phyloP scores from a whole-genome alignment of 495 filamentous ascomycete genomes.

The Clavariopsis aquatica region DNA sequence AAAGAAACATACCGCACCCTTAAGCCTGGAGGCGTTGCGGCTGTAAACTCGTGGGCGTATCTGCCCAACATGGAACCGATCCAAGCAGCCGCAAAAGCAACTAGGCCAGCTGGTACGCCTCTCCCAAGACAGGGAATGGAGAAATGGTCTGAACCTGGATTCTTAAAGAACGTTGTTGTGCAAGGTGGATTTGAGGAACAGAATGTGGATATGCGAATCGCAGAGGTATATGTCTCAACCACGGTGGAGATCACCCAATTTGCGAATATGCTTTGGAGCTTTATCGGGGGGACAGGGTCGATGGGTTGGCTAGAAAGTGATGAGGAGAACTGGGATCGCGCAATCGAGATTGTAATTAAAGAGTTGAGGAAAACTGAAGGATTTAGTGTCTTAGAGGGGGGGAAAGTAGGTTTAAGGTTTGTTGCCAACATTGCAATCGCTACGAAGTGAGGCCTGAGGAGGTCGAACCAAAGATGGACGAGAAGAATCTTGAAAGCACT shows the following conservation, averaged over 20 bases:
- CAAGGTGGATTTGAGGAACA: slow-evolving; percentile 20
- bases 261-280: slow-evolving; percentile 25
- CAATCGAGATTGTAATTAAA: slow-evolving; percentile 13
- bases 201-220: not conserved
- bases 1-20: slow-evolving; percentile 24
- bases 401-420: slow-evolving; percentile 15
- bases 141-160: slow-evolving; percentile 8
- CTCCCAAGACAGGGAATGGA: slow-evolving; percentile 11
- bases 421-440: slow-evolving; percentile 21
- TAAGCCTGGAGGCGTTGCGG: slow-evolving; percentile 7
- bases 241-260: slow-evolving; percentile 9
- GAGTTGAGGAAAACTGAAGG: slow-evolving; percentile 15
- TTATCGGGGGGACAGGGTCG: slow-evolving; percentile 14
- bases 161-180: slow-evolving; percentile 11
- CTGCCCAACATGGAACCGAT: slow-evolving; percentile 17
- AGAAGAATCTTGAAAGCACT: too few relatives aligned
- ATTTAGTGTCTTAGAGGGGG: slow-evolving; percentile 7
- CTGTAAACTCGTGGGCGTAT: slow-evolving; percentile 21
- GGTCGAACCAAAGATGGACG: too few relatives aligned
- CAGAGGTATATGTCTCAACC: slow-evolving; percentile 7
- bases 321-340: slow-evolving; percentile 21
- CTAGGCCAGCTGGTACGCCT: slow-evolving; percentile 13
- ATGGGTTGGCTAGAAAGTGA: slow-evolving; percentile 20
- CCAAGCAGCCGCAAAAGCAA: slow-evolving; percentile 5
- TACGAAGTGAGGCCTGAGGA: slow-evolving; percentile 7